Percentiles rank a stretch among this genome's conserved stretches.
Conservation (phyloP, 1,284 basidiomycete genomes). For the Apiotrichum gamsii region DNA sequence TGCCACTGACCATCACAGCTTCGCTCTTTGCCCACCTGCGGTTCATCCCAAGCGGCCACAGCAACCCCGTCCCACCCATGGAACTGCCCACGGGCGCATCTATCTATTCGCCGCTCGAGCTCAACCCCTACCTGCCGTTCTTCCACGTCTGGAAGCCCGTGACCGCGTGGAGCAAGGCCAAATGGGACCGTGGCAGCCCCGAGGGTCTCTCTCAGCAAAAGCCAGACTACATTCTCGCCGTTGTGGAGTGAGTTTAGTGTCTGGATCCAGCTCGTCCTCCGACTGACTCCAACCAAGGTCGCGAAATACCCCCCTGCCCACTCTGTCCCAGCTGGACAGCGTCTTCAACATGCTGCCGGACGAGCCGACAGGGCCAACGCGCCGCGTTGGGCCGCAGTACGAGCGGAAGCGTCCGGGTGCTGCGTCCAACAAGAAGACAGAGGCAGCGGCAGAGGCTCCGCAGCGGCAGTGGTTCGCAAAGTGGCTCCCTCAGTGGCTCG, state of each 20-base stretch:
- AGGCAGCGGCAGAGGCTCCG: too few relatives aligned
- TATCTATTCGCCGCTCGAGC: constrained; percentile 25
- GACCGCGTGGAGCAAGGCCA: constrained; percentile 55
- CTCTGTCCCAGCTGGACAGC: constrained; percentile 33
- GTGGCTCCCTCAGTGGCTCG: background rate
- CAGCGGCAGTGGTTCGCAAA: too few relatives aligned
- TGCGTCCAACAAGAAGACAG: background rate
- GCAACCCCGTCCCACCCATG: constrained; percentile 40
- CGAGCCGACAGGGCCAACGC: constrained; percentile 30
- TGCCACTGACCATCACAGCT: constrained; percentile 47
- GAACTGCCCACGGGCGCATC: constrained; percentile 12
- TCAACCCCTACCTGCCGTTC: constrained; percentile 72
- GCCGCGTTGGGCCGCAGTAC: constrained; percentile 42
- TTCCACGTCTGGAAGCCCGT: constrained; percentile 89
- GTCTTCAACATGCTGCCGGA: constrained; percentile 38
- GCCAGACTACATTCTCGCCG: constrained; percentile 82
- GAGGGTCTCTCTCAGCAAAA: constrained; percentile 54
- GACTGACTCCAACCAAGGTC: constrained; percentile 29
- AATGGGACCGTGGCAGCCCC: constrained; percentile 41
- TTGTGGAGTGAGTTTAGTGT: constrained; percentile 64
- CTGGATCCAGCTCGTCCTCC: too few relatives aligned
- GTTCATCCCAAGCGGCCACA: constrained; percentile 63
- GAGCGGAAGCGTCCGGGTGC: constrained; percentile 7
- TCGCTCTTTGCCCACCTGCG: constrained; percentile 66
- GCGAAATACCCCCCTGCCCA: constrained; percentile 37